A percentile compares a stretch with the other conserved stretches of the same genome.
These are phyloP conservation scores for Komagataella pseudopastoris DNA, from an alignment of 805 yeast species.

Conservation along the genomic window DNA sequence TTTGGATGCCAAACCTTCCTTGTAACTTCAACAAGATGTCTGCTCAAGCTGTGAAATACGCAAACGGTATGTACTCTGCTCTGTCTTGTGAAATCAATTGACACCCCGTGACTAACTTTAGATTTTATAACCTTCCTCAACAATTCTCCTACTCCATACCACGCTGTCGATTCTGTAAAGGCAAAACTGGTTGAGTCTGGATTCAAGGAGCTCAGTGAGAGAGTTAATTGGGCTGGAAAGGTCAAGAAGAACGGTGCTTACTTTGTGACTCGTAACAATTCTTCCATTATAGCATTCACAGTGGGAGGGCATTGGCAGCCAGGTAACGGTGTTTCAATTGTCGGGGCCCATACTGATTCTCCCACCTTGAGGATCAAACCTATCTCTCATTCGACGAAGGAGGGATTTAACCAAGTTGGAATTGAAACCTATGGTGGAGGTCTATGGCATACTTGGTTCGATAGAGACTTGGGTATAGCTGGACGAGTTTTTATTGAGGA, in stretches of 20 bases:
- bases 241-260: conserved; percentile 50
- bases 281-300: conserved; percentile 79
- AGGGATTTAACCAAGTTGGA: conserved; percentile 80
- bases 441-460: conserved; percentile 95
- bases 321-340: conserved; percentile 76
- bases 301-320: conserved; percentile 62
- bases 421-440: conserved; percentile 96
- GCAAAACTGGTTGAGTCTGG: conserved; percentile 44
- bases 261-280: conserved; percentile 80
- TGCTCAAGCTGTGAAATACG: not conserved
- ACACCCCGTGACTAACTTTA: not conserved
- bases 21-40: not conserved
- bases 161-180: conserved; percentile 65
- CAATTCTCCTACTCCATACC: conserved; percentile 87
- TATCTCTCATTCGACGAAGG: conserved; percentile 49
- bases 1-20: not conserved
- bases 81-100: not conserved
- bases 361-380: conserved; percentile 88
- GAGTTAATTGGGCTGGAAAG: conserved; percentile 50
- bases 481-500: conserved; percentile 74
- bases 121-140: conserved; percentile 72
- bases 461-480: conserved; percentile 81
- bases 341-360: conserved; percentile 95
- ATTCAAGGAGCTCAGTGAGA: conserved; percentile 61
- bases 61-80: not conserved